Evolutionary conservation across 2,329 filamentous ascomycete genomes (phyloP), one percentile per base, ranked within the genome.

Genomic region (Epichloe baconii): DNA sequence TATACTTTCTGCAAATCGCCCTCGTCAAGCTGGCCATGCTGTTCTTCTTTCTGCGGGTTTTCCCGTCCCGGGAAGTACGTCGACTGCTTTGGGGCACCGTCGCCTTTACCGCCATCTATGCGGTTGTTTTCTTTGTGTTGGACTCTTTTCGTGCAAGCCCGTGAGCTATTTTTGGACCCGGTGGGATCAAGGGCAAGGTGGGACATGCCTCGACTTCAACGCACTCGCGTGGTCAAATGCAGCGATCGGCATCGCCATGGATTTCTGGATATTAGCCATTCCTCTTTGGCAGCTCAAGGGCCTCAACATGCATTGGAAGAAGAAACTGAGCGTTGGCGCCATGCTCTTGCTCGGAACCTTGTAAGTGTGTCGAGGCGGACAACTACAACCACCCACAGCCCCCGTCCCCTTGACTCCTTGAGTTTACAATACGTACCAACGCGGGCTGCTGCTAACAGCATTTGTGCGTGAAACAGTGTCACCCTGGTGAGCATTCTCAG

Each of bases 301-400:
- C 0, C 56, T 73, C 12, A 56, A 58, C 5, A 51, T 61, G 8
- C 61, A 62, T 23, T 62, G 59, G 52, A 65, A 62, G 56, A 68
- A 68, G 58, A 73, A 71, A 55, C 44, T 68, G 2, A 63, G 64
- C 6, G 63, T 72, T 5, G 55, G 59, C 7, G 52, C 67, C 35
- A 71, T 72, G 65, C 71, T 73, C 51, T 61, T 60, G 12, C 61
- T 71, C 12, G 70, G 71, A n/a, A 59, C 62, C 5, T 65, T 66
- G 62, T 64, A 53, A 56, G 62, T 55, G 4, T 14, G 31, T 15
- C 26, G 26, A 8, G 26, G 26, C 2, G 26, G 26, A 11, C 26
- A 31, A 31, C 8, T 3, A 26, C 26, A 8, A 10, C 2, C 26
- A 2, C 2, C 6, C n/a, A n/a, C n/a, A n/a, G n/a, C n/a, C 23